Percentiles rank a stretch among this genome's conserved stretches.
Evolutionary conservation across 768 basidiomycete genomes (phyloP).

Genomic region (Pulveroboletus sp.): DNA sequence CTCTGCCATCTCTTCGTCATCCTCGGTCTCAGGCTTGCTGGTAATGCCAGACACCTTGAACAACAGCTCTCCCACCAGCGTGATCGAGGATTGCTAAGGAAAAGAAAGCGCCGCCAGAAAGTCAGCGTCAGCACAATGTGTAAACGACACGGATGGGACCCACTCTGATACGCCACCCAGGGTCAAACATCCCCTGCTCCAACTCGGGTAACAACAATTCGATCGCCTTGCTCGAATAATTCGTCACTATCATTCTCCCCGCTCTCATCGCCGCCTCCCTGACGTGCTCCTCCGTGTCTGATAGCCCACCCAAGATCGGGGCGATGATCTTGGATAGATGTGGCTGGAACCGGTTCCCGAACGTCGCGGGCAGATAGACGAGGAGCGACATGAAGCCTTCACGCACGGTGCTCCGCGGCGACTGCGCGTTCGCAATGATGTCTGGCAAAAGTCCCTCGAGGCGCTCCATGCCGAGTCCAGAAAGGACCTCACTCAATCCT

Average conservation of each 20-base stretch:
- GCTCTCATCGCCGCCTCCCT: conserved; percentile 97
- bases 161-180: conserved; percentile 92
- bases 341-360: conserved; percentile 93
- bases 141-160: conserved; percentile 19
- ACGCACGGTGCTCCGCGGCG: conserved; percentile 83
- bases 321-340: conserved; percentile 92
- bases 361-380: conserved; percentile 92
- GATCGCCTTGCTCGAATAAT: conserved; percentile 88
- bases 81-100: conserved; percentile 87
- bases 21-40: conserved; percentile 73
- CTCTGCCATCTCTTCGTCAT: conserved; percentile 66
- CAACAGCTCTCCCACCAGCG: conserved; percentile 89
- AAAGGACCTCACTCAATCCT: conserved; percentile 90
- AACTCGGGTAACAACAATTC: conserved; percentile 92
- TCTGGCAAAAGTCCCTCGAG: conserved; percentile 92
- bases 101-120: background rate
- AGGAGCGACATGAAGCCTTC: conserved; percentile 99
- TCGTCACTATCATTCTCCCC: conserved; percentile 96
- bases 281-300: conserved; percentile 92
- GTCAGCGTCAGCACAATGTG: background rate
- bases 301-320: conserved; percentile 86
- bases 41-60: conserved; percentile 98
- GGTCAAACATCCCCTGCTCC: conserved; percentile 91
- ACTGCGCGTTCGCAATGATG: conserved; percentile 87
- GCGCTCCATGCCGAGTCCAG: conserved; percentile 96